Conservation (phyloP, 371 early-diverging fungal species). For the Capillidium rhysosporum region DNA sequence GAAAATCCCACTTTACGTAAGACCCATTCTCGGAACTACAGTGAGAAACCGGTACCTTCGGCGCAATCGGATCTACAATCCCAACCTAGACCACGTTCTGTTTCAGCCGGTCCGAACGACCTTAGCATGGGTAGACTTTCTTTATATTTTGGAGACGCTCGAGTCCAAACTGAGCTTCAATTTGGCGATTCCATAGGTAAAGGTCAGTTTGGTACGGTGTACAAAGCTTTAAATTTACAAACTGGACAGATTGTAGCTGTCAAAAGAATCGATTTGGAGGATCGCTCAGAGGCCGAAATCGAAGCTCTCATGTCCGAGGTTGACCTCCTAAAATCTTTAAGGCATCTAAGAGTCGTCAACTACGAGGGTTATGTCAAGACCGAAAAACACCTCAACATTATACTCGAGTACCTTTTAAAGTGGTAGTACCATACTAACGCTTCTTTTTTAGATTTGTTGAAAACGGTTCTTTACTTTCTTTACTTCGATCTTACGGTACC, state of each 20-base stretch:
- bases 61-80: background rate
- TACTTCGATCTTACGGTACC: slow-evolving; percentile 74
- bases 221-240: slow-evolving; percentile 59
- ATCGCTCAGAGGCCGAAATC: slow-evolving; percentile 29
- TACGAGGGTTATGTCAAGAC: slow-evolving; percentile 69
- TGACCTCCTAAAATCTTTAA: slow-evolving; percentile 37
- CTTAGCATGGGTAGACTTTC: background rate
- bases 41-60: background rate
- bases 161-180: slow-evolving; percentile 23
- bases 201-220: slow-evolving; percentile 80
- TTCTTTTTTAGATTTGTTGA: slow-evolving; percentile 48
- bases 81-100: background rate
- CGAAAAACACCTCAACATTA: slow-evolving; percentile 47
- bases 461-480: slow-evolving; percentile 79
- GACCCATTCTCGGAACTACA: slow-evolving; percentile 1
- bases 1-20: background rate
- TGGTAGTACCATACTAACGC: background rate
- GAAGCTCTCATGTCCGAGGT: slow-evolving; percentile 51
- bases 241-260: slow-evolving; percentile 79
- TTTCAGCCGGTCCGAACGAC: background rate
- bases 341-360: slow-evolving; percentile 70
- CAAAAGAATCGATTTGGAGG: slow-evolving; percentile 58
- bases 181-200: slow-evolving; percentile 80
- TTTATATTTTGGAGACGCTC: background rate
- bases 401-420: slow-evolving; percentile 45